phyloP scores from a whole-genome alignment of 208 protist species.

The Leishmania gerbilli region DNA sequence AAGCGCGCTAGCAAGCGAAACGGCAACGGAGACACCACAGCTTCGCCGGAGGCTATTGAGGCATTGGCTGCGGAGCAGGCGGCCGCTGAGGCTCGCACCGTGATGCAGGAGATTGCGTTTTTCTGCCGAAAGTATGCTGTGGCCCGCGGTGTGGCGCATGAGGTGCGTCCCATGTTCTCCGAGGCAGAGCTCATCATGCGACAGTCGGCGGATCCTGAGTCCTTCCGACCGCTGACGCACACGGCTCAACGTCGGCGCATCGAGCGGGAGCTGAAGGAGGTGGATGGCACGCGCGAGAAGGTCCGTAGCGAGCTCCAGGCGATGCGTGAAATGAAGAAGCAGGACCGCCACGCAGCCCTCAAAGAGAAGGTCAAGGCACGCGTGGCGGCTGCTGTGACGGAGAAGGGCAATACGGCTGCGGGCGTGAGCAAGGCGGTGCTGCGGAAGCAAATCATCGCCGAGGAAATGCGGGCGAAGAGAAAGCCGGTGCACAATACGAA shows the following conservation, averaged over 20 bases:
- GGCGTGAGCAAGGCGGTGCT: conserved; percentile 22
- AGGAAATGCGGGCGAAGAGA: conserved; percentile 36
- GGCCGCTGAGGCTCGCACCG: conserved; percentile 28
- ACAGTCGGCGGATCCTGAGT: conserved; percentile 59
- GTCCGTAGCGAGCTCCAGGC: conserved; percentile 57
- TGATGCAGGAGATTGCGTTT: conserved; percentile 51
- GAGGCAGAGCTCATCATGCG: conserved; percentile 80
- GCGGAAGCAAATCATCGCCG: conserved; percentile 41
- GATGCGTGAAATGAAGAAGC: conserved; percentile 47
- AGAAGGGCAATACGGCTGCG: conserved; percentile 26
- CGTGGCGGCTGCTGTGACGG: conserved; percentile 16
- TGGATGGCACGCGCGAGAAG: conserved; percentile 61
- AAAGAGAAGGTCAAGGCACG: conserved; percentile 32
- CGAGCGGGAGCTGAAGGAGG: conserved; percentile 77
- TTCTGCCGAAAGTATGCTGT: conserved; percentile 74
- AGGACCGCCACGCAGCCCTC: conserved; percentile 20
- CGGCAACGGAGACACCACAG: neutral
- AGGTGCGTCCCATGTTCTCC: conserved; percentile 82
- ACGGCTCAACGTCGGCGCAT: conserved; percentile 62
- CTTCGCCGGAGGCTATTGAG: conserved; percentile 23
- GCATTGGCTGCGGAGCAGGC: conserved; percentile 24
- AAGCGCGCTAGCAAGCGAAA: conserved; percentile 16
- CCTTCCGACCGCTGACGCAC: conserved; percentile 45
- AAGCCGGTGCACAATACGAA: conserved; percentile 70
- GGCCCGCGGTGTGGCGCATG: conserved; percentile 44